Conservation (phyloP, 805 yeast genomes). For the Myxozyma neotropica region DNA sequence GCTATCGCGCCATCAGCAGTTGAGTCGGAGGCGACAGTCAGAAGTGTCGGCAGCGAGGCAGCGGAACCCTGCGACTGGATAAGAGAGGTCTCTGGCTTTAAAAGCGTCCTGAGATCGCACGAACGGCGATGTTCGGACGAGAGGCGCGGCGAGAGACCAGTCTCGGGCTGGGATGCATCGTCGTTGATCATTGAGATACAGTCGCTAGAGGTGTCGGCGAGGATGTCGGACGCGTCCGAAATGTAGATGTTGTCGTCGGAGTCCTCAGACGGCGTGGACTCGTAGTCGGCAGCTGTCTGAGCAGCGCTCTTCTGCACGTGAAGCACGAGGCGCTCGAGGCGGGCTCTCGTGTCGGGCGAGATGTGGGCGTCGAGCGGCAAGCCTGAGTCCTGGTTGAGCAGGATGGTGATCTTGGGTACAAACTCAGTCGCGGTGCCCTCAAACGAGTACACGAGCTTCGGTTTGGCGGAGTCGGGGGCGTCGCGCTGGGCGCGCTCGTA, state of each 20-base stretch:
- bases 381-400: slow-evolving; percentile 31
- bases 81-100: neutral
- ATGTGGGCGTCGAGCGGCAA: slow-evolving; percentile 31
- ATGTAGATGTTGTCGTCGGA: slow-evolving; percentile 2
- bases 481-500: slow-evolving; percentile 31
- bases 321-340: slow-evolving; percentile 16
- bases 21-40: neutral
- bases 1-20: neutral
- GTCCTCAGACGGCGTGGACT: too few relatives aligned
- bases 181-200: neutral
- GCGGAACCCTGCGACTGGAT: neutral
- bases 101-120: neutral
- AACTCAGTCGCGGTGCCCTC: slow-evolving; percentile 36
- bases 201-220: slow-evolving; percentile 1
- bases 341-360: slow-evolving; percentile 24
- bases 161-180: neutral
- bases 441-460: slow-evolving; percentile 33
- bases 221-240: neutral
- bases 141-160: neutral
- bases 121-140: slow-evolving; percentile 3
- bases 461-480: slow-evolving; percentile 4
- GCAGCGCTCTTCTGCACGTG: slow-evolving; percentile 20
- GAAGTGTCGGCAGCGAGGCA: neutral
- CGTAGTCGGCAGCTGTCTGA: neutral
- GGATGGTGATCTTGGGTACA: slow-evolving; percentile 37